A percentile compares a stretch with the other conserved stretches of the same genome.
These are phyloP conservation scores for Cyclotella sp. DNA, from an alignment of 108 stramenopile genomes.

Conservation along the genomic window DNA sequence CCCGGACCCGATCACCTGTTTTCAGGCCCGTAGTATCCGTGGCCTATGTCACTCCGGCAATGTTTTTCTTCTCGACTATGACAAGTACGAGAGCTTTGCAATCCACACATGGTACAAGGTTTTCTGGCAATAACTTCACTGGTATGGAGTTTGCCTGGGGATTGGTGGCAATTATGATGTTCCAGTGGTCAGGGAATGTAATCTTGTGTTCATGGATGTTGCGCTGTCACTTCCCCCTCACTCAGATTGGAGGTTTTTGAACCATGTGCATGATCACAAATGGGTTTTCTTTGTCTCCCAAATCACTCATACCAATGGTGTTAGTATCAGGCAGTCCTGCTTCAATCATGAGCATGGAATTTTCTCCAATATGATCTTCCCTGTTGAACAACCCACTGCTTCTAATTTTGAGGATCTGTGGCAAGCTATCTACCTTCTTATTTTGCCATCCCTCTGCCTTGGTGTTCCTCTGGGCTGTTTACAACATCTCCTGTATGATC, in stretches of 20 bases:
- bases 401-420: not conserved
- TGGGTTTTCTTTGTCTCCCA: not conserved
- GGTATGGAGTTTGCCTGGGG: not conserved
- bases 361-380: not conserved
- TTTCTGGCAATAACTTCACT: not conserved
- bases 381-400: conserved; percentile 1
- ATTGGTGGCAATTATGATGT: not conserved
- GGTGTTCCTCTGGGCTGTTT: not conserved
- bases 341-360: not conserved
- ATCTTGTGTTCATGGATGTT: not conserved
- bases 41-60: too few species aligned
- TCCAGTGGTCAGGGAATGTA: not conserved
- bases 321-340: not conserved
- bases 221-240: too few species aligned
- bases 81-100: not conserved
- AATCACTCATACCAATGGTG: not conserved
- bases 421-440: not conserved
- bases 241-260: not conserved
- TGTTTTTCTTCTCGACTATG: not conserved
- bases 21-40: too few species aligned
- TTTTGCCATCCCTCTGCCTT: not conserved
- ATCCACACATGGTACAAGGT: conserved; percentile 18
- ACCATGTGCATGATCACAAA: not conserved
- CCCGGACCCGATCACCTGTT: too few species aligned
- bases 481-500: not conserved